Conservation (phyloP, 805 yeast species). For the Saturnispora sanitii region DNA sequence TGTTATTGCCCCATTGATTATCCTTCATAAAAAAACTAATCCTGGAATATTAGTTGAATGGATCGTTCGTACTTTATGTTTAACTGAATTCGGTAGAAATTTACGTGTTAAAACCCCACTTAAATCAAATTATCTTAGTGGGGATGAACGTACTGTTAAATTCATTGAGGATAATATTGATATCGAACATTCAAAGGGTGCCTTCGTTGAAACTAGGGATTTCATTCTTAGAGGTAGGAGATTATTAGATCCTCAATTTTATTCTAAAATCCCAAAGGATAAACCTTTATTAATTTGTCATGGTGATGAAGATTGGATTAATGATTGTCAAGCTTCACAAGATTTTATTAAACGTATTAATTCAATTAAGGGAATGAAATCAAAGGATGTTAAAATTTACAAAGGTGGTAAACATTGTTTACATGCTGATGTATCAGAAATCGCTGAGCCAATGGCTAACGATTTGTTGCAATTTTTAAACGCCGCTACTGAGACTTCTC, state of each 20-base stretch:
- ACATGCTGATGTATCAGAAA: conserved; percentile 36
- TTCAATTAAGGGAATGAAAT: conserved; percentile 19
- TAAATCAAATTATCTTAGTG: conserved; percentile 44
- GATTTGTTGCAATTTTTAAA: conserved; percentile 33
- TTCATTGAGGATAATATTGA: conserved; percentile 36
- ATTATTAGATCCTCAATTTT: conserved; percentile 31
- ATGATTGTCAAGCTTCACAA: conserved; percentile 39
- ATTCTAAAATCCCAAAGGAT: conserved; percentile 28
- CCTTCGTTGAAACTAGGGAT: conserved; percentile 47
- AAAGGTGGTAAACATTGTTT: conserved; percentile 36
- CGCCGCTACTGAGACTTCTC: conserved; percentile 1
- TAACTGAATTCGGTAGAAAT: conserved; percentile 37
- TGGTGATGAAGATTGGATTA: conserved; percentile 55
- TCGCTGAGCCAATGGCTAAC: conserved; percentile 25
- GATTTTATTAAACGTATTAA: conserved; percentile 29
- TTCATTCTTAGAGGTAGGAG: conserved; percentile 54
- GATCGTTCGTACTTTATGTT: conserved; percentile 32
- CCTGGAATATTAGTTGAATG: conserved; percentile 39
- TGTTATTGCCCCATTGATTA: conserved; percentile 51
- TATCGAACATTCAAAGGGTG: conserved; percentile 39
- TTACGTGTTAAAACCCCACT: conserved; percentile 42
- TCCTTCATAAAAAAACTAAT: conserved; percentile 45
- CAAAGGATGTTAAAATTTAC: conserved; percentile 19
- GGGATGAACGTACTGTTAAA: conserved; percentile 35
- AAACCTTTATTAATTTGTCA: conserved; percentile 49